Base-by-base conservation (phyloP, 1,284 basidiomycete genomes). In the Trichosporon sp. region DNA sequence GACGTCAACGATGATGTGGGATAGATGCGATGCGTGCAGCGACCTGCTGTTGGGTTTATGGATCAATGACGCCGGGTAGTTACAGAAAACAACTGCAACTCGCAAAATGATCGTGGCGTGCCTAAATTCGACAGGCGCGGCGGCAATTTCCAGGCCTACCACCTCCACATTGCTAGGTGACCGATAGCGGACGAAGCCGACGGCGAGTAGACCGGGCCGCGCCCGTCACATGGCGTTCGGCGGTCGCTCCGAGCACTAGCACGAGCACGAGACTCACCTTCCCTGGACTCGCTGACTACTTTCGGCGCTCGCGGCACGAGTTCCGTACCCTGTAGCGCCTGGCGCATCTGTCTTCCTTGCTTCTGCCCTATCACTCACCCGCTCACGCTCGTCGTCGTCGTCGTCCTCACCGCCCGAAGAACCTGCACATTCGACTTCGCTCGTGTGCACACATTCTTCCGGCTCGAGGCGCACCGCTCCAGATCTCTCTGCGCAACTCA, bases 61-160 rank as follows among this genome's bases (percentile, higher is more conserved):
- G 56, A 32, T 57, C 32, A 57, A 21, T 57, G 56, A 57, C 56
- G 49, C 29, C 14, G 25, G 49, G 16, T 9, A 32, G 33, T 4
- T 49, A 36, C 19, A 32, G 34, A 61, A 52, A 56, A 61, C 37
- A 61, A 61, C 29, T 56, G 27, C 54, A 57, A 14, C 40, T 54
- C 27, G 49, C 56, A 57, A 57, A 57, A 57, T 33, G 56, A 33
- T 57, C 32, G 4, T 34, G 31, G 56, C 31, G n/a, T 34, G 56
- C 31, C 56, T 56, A 33, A 56, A 56, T 6, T 25, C 31, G 10
- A 21, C 56, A 56, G 31, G 56, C 31, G 56, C 56, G 56, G 19
- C 11, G 31, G 33, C 8, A 56, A 14, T 34, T 34, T 29, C 10
- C 25, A 9, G 27, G 49, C 49, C 49, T 54, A 31, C 25, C 4